phyloP scores from a whole-genome alignment of 1,139 yeast species.

The Yamadazyma sp. region DNA sequence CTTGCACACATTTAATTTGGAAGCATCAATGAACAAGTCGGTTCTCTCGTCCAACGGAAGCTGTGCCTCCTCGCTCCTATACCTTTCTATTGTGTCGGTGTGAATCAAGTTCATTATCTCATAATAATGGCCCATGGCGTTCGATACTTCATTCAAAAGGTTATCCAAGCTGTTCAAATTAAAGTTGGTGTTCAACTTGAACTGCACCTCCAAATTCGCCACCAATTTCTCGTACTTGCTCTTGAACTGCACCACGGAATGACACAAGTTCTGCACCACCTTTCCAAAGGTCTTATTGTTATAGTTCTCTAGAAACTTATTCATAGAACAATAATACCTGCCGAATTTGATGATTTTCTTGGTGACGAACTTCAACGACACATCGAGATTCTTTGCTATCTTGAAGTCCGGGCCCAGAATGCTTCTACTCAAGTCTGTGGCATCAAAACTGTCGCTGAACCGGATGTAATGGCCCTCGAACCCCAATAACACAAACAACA shows the following conservation, averaged over 20 bases:
- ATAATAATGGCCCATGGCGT: slow-evolving; percentile 53
- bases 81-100: slow-evolving; percentile 27
- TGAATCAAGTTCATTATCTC: slow-evolving; percentile 52
- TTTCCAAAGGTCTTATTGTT: slow-evolving; percentile 60
- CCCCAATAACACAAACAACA: slow-evolving; percentile 69
- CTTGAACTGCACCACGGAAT: slow-evolving; percentile 52
- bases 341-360: slow-evolving; percentile 63
- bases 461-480: slow-evolving; percentile 78
- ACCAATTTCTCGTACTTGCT: slow-evolving; percentile 48
- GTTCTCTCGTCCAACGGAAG: slow-evolving; percentile 17
- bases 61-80: slow-evolving; percentile 6
- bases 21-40: slow-evolving; percentile 52
- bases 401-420: slow-evolving; percentile 74
- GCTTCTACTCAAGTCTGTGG: slow-evolving; percentile 29
- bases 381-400: slow-evolving; percentile 70
- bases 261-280: slow-evolving; percentile 73
- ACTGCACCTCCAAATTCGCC: slow-evolving; percentile 54
- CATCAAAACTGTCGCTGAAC: slow-evolving; percentile 62
- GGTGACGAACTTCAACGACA: slow-evolving; percentile 73
- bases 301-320: slow-evolving; percentile 57
- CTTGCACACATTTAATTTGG: slow-evolving; percentile 57
- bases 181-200: slow-evolving; percentile 40
- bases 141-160: slow-evolving; percentile 28
- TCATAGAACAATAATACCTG: slow-evolving; percentile 56
- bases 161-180: slow-evolving; percentile 37